These are phyloP conservation scores for Delonix regia DNA, from an alignment of 306 rosid genomes.

Conservation along the genomic window DNA sequence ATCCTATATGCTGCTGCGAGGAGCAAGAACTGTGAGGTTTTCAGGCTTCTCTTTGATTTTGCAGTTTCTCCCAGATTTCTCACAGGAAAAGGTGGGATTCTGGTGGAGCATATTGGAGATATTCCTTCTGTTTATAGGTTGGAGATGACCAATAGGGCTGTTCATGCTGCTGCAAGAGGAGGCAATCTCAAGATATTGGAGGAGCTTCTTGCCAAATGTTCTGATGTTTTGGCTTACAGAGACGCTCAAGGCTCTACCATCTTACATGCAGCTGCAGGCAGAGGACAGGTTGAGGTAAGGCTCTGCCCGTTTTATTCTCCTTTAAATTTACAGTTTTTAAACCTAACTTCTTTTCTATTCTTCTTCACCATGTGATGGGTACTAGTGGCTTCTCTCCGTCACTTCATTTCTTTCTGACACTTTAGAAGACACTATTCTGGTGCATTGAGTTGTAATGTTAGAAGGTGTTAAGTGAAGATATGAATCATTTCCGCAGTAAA, in stretches of 20 bases:
- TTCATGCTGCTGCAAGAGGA: conserved; percentile 96
- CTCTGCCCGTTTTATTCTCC: conserved; percentile 18
- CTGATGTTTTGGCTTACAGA: conserved; percentile 78
- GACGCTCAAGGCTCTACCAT: conserved; percentile 83
- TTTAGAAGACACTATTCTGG: background rate
- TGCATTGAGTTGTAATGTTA: background rate
- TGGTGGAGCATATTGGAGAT: conserved; percentile 70
- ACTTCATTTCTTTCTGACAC: background rate
- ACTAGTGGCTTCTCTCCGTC: background rate
- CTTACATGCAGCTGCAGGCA: conserved; percentile 92
- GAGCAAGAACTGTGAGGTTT: conserved; percentile 60
- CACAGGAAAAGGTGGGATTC: conserved; percentile 51
- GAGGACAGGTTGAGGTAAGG: conserved; percentile 88
- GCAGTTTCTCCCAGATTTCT: conserved; percentile 78
- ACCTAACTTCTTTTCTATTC: background rate
- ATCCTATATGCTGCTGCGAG: conserved; percentile 70
- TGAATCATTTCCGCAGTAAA: background rate
- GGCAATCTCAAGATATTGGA: conserved; percentile 73
- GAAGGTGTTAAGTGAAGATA: background rate
- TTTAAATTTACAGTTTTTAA: background rate
- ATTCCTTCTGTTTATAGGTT: conserved; percentile 73
- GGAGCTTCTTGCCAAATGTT: conserved; percentile 72
- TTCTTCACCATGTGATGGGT: too few species aligned
- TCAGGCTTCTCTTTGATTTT: conserved; percentile 67
- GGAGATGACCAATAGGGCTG: conserved; percentile 90